A percentile compares a stretch with the other conserved stretches of the same genome.
phyloP scores from a whole-genome alignment of 306 rosid species.

The Prunus fruticosa region DNA sequence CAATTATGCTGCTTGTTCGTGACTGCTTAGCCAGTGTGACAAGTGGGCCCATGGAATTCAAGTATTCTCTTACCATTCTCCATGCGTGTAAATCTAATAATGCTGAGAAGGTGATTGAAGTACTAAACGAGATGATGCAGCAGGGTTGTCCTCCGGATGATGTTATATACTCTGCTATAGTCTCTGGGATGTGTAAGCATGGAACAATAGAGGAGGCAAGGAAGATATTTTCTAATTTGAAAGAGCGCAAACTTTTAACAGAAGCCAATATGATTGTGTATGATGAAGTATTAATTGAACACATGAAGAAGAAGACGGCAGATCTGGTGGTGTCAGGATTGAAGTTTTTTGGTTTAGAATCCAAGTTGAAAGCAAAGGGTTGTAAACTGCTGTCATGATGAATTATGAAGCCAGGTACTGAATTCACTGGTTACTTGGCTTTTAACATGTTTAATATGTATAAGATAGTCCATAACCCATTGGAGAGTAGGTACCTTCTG shows the following conservation, averaged over 20 bases:
- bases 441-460: constrained; percentile 4
- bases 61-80: constrained; percentile 59
- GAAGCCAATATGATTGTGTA: constrained; percentile 68
- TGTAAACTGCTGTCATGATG: constrained; percentile 46
- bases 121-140: constrained; percentile 71
- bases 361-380: constrained; percentile 76
- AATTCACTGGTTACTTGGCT: not conserved
- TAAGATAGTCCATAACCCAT: not conserved
- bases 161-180: constrained; percentile 52
- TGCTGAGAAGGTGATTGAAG: constrained; percentile 55
- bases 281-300: constrained; percentile 75
- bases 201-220: constrained; percentile 83
- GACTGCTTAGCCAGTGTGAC: constrained; percentile 64
- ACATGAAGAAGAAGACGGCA: constrained; percentile 79
- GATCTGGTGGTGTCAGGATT: constrained; percentile 70
- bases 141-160: constrained; percentile 51
- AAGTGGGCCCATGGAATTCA: constrained; percentile 71
- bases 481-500: not conserved
- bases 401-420: constrained; percentile 15
- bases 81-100: constrained; percentile 55
- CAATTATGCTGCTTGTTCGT: constrained; percentile 67
- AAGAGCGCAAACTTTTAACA: constrained; percentile 47
- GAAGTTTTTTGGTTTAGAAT: constrained; percentile 79
- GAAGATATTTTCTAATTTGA: constrained; percentile 60
- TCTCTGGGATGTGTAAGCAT: constrained; percentile 73